A percentile compares a stretch with the other conserved stretches of the same genome.
These are phyloP conservation scores for Myotisia sp. DNA, from an alignment of 2,329 filamentous ascomycete species.

Conservation along the genomic window DNA sequence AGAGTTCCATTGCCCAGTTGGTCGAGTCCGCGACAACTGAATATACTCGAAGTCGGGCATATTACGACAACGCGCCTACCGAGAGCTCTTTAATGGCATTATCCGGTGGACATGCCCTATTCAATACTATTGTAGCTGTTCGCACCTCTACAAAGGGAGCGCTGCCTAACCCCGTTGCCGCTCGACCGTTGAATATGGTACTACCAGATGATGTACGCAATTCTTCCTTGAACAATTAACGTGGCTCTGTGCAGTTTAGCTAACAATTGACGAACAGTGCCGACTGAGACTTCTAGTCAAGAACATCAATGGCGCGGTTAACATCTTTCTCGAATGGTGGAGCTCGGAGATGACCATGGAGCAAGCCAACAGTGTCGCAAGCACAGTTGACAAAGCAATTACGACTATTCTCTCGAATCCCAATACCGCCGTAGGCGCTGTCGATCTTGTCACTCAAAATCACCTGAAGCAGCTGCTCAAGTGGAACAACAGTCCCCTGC, in stretches of 20 bases:
- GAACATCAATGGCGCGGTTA: conserved; percentile 21
- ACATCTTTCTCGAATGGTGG: conserved; percentile 27
- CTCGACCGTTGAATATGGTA: conserved; percentile 17
- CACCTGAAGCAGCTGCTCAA: conserved; percentile 42
- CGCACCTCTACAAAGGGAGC: conserved; percentile 19
- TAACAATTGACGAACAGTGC: conserved; percentile 15
- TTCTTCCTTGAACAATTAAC: too few relatives aligned
- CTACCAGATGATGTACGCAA: conserved; percentile 23
- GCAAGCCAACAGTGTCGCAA: conserved; percentile 34
- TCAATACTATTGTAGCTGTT: conserved; percentile 26
- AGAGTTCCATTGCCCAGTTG: conserved; percentile 17
- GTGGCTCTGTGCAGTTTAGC: neutral
- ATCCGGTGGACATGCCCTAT: conserved; percentile 17
- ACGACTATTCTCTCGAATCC: conserved; percentile 33
- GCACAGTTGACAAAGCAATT: conserved; percentile 41
- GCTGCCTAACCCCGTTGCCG: conserved; percentile 9
- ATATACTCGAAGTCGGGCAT: conserved; percentile 6
- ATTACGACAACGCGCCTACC: conserved; percentile 9
- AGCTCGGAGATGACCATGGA: conserved; percentile 24
- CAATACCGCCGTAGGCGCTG: conserved; percentile 30
- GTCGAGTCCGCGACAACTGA: conserved; percentile 17
- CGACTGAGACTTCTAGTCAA: conserved; percentile 25
- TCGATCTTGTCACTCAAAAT: conserved; percentile 42
- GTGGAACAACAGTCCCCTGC: conserved; percentile 36
- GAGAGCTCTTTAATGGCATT: conserved; percentile 1